phyloP scores from a whole-genome alignment of 2,329 filamentous ascomycete genomes.

The Colletotrichum lini region DNA sequence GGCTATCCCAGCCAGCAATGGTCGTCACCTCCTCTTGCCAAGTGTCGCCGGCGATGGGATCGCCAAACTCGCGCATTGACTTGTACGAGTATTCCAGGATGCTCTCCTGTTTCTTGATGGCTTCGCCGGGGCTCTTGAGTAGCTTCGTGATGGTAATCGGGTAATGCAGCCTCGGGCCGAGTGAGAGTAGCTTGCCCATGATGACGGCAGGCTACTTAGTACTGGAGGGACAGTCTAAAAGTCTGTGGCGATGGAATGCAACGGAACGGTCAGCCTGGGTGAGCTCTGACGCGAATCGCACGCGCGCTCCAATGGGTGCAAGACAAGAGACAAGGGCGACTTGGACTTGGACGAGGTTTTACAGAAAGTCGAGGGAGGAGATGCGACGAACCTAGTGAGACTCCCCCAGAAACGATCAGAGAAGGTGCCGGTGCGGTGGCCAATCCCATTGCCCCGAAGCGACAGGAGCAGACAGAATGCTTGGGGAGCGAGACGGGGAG shows the following conservation, averaged over 20 bases:
- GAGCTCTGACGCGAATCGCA: neutral
- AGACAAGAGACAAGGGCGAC: neutral
- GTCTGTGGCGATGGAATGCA: slow-evolving; percentile 7
- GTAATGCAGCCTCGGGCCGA: slow-evolving; percentile 82
- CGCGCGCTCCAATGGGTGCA: neutral
- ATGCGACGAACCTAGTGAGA: slow-evolving; percentile 39
- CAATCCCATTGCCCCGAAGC: slow-evolving; percentile 43
- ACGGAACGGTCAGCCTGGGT: slow-evolving; percentile 17
- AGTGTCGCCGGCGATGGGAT: slow-evolving; percentile 71
- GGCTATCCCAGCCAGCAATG: slow-evolving; percentile 83
- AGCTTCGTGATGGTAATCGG: slow-evolving; percentile 93
- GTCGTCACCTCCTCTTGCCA: slow-evolving; percentile 79
- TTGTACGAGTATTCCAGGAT: slow-evolving; percentile 91
- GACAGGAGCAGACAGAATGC: neutral
- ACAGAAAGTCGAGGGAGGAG: neutral
- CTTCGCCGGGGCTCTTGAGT: slow-evolving; percentile 81
- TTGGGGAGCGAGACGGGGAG: neutral
- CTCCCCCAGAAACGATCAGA: slow-evolving; percentile 35
- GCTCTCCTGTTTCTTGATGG: slow-evolving; percentile 81
- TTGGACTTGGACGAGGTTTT: neutral
- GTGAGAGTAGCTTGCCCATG: slow-evolving; percentile 64
- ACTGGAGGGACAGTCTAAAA: slow-evolving; percentile 23
- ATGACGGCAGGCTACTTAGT: slow-evolving; percentile 40
- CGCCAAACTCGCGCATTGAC: slow-evolving; percentile 82
- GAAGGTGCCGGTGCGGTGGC: slow-evolving; percentile 33